A percentile compares a stretch with the other conserved stretches of the same genome.
phyloP scores from a whole-genome alignment of 2,329 filamentous ascomycete genomes.

The Botryotinia globosa region DNA sequence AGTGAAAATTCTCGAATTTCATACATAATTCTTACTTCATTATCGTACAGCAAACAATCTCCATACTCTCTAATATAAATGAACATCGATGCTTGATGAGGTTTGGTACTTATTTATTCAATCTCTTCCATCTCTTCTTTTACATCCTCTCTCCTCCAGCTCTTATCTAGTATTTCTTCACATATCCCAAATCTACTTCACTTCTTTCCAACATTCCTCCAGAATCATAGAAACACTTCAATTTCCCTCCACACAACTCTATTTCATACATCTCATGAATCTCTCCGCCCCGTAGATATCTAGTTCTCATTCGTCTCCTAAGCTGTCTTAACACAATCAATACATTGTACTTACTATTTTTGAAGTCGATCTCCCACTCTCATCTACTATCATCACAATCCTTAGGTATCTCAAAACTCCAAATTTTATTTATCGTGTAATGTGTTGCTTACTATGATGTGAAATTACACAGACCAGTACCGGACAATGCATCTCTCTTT shows the following conservation, averaged over 20 bases:
- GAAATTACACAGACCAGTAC: not conserved
- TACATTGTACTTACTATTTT: not conserved
- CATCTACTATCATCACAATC: not conserved
- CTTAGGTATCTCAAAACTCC: not conserved
- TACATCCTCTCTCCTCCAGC: not conserved
- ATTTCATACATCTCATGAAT: not conserved
- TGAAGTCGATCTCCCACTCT: fast-evolving
- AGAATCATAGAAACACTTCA: not conserved
- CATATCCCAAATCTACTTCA: not conserved
- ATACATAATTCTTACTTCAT: not conserved
- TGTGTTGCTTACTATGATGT: too few relatives aligned
- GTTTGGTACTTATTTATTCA: fast-evolving
- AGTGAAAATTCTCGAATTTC: not conserved
- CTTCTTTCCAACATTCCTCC: not conserved
- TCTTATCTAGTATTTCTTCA: not conserved
- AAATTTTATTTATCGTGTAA: not conserved
- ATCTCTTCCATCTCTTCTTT: not conserved
- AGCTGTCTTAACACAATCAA: too few relatives aligned
- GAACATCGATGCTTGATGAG: not conserved
- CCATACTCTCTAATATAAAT: not conserved
- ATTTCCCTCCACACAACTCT: not conserved
- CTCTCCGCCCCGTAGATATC: not conserved
- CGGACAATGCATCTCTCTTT: not conserved
- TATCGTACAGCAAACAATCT: not conserved
- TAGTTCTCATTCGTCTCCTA: not conserved